Base-by-base conservation (phyloP, 1,284 basidiomycete genomes). In the Sphagnurus paluster region DNA sequence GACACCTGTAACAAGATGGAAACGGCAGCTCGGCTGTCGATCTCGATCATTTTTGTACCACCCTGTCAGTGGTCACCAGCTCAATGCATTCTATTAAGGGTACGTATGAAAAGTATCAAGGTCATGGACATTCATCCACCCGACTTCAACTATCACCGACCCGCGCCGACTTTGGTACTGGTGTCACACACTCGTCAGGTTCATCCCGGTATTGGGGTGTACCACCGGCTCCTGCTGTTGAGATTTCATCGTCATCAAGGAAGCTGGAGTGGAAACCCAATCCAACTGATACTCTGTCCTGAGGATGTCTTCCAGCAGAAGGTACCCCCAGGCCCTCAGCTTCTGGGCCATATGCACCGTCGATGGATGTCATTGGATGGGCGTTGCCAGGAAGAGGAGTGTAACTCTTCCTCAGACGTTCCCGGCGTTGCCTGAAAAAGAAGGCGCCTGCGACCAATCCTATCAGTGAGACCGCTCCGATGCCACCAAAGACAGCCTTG, bases 401-500 rank as follows among this genome's bases (percentile, higher is more conserved):
- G 63, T 96, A 96, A 21, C 75, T 74, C 10, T 72, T 62, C 35
- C 70, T 44, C 11, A 42, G 43, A 24, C 41, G 71, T 29, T 64
- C 69, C 46, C 69, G 69, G 1, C 79, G 73, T 30, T 88, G 77
- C 40, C 82, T 73, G 75, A 89, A 79, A 78, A 90, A 76, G 73
- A 82, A 76, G 47, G 84, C 53, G 1, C 77, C 86, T 2, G 74
- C 74, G 16, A 77, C 72, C 29, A 85, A 62, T 26, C 80, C 81
- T 63, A 95, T 89, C 42, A 92, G 56, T 3, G 80, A 68, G 5
- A 90, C 84, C 3, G 78, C 72, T 11, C 80, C 80, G 11, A 84
- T 63, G 1, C 89, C 90, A 32, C 84, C 85, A 49, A 88, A 87
- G 59, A 95, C 77, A 89, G 90, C 93, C 52, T 82, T 84, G 50